A percentile compares a stretch with the other conserved stretches of the same genome.
These are phyloP conservation scores for Aureobasidium sp. DNA, from an alignment of 2,329 filamentous ascomycete species.

Conservation along the genomic window DNA sequence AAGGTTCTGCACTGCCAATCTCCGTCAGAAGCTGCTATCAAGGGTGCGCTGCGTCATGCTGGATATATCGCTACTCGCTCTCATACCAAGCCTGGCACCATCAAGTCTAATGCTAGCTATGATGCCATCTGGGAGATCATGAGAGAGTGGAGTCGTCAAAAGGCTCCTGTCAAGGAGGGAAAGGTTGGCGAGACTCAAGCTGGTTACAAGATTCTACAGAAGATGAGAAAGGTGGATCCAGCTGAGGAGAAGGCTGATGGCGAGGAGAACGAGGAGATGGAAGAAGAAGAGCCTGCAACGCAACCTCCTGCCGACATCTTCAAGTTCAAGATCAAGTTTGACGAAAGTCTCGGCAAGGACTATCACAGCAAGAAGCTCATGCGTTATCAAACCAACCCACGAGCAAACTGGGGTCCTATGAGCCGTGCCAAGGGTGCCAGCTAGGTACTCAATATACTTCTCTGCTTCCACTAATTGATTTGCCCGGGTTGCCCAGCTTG, in stretches of 20 bases:
- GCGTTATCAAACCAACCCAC: constrained; percentile 82
- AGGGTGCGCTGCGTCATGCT: constrained; percentile 70
- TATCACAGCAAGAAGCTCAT: constrained; percentile 59
- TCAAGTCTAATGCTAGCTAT: constrained; percentile 94
- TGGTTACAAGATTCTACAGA: constrained; percentile 55
- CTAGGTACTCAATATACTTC: not conserved
- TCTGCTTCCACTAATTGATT: not conserved
- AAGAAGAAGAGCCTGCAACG: not conserved
- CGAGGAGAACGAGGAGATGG: constrained; percentile 14
- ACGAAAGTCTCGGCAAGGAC: constrained; percentile 69
- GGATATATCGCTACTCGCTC: constrained; percentile 79
- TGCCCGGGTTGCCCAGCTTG: not conserved
- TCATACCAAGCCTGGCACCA: constrained; percentile 79
- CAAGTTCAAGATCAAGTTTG: constrained; percentile 61
- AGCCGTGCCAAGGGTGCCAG: constrained; percentile 34
- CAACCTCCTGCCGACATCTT: constrained; percentile 24
- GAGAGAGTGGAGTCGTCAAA: constrained; percentile 81
- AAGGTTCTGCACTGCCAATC: constrained; percentile 72
- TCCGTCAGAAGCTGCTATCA: constrained; percentile 68
- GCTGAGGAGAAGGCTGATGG: constrained; percentile 21
- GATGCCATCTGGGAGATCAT: constrained; percentile 84
- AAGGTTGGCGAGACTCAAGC: constrained; percentile 62
- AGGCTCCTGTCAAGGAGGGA: constrained; percentile 65
- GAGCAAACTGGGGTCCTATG: constrained; percentile 91
- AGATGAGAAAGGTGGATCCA: constrained; percentile 25